Evolutionary conservation across 1,139 yeast genomes (phyloP).

Genomic region (Spencermartinsiella ligniputridi): DNA sequence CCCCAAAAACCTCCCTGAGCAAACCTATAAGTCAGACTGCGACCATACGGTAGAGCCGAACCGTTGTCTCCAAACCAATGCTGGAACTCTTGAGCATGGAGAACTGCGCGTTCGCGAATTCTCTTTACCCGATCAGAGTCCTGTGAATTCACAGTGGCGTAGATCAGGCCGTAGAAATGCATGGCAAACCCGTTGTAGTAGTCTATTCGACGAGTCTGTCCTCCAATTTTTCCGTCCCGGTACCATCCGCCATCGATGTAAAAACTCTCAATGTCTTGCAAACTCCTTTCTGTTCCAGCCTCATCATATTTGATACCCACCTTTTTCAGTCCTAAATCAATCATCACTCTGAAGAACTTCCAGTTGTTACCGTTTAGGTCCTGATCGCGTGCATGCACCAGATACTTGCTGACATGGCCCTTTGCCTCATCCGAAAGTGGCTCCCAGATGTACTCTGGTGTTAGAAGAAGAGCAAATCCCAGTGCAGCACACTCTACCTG

Average conservation of each 20-base stretch:
- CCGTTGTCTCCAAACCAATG: slow-evolving; percentile 30
- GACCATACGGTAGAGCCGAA: slow-evolving; percentile 30
- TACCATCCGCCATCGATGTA: slow-evolving; percentile 34
- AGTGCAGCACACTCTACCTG: slow-evolving; percentile 34
- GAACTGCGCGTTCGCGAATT: slow-evolving; percentile 22
- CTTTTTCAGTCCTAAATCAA: slow-evolving; percentile 28
- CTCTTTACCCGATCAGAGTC: slow-evolving; percentile 20
- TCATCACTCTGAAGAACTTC: slow-evolving; percentile 31
- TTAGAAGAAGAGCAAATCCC: slow-evolving; percentile 28
- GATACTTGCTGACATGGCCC: slow-evolving; percentile 20
- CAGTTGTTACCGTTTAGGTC: slow-evolving; percentile 27
- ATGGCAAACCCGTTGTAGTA: slow-evolving; percentile 34
- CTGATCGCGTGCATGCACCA: slow-evolving; percentile 20
- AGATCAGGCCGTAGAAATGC: slow-evolving; percentile 31
- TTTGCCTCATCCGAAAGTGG: slow-evolving; percentile 26
- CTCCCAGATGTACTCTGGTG: slow-evolving; percentile 29
- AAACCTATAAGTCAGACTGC: slow-evolving; percentile 32
- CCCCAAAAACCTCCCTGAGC: slow-evolving; percentile 34
- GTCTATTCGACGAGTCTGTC: slow-evolving; percentile 24
- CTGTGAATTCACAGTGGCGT: slow-evolving; percentile 16
- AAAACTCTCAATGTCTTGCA: slow-evolving; percentile 25
- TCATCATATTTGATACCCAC: slow-evolving; percentile 25
- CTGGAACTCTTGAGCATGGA: slow-evolving; percentile 25
- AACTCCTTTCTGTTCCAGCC: slow-evolving; percentile 17
- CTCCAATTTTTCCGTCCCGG: slow-evolving; percentile 27